Evolutionary conservation across 2,329 filamentous ascomycete species (phyloP), one percentile per base, ranked within the genome.

Genomic region (Cryphonectria radicalis): DNA sequence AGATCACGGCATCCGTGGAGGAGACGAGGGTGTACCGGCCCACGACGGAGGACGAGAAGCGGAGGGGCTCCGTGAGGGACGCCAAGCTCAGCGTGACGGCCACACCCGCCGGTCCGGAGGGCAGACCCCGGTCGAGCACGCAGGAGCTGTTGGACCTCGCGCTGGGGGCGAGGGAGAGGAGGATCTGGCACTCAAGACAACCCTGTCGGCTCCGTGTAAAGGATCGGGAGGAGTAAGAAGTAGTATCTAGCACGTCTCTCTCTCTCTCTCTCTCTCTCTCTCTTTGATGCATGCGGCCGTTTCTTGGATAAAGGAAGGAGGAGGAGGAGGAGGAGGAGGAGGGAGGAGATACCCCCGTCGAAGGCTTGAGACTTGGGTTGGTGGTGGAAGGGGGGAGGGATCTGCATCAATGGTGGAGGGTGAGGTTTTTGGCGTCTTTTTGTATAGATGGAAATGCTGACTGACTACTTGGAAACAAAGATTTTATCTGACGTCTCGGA

Each of bases 1-100:
- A 97, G 80, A 85, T 97, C 32, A 89, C 89, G 35, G 94, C 91
- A 6, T 91, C 89, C 17, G 89, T 97, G 0, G 95, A 98, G 81
- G 95, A 98, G 83, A 89, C 92, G 3, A 86, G 86, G 72, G 77
- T 93, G 10, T 86, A 82, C 82, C 76, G 74, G 35, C 75, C 83
- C 64, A 69, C 63, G 42, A 77, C 75, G 73, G 75, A 73, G 59
- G 78, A 79, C 28, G 79, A 75, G 35, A 74, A 79, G 55, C 76
- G 78, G 73, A 74, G 71, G 69, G 70, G 65, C 42, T 50, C 66
- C 70, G 37, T 42, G 53, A 73, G 67, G 50, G 77, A 74, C 35
- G 75, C 73, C 63, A 69, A 73, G 72, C 73, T 77, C 46, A 77
- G 76, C 72, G 72, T 72, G 63, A 37, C 43, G 67, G 46, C 43